These are phyloP conservation scores for Ophiognomonia clavigignenti-juglandacearum DNA, from an alignment of 2,329 filamentous ascomycete species.

Conservation along the genomic window DNA sequence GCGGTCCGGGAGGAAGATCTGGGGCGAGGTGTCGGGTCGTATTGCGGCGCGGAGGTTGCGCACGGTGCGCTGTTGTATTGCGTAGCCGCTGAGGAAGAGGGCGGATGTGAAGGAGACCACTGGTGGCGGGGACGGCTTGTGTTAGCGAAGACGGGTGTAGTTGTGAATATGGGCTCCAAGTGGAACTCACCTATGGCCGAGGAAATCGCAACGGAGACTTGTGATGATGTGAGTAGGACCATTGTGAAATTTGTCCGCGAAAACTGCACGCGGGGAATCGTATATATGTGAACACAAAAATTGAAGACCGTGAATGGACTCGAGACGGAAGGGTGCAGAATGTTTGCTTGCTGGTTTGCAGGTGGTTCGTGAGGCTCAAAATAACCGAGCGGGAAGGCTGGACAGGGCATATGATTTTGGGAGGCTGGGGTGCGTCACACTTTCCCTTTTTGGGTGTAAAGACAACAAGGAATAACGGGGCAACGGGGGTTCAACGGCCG, in stretches of 20 bases:
- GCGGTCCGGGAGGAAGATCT: conserved; percentile 46
- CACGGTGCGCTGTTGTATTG: conserved; percentile 81
- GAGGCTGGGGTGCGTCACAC: conserved; percentile 9
- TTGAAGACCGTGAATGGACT: conserved; percentile 19
- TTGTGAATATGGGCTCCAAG: too few species aligned
- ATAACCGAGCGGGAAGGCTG: neutral
- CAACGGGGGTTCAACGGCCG: conserved; percentile 1
- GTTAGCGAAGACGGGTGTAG: too few species aligned
- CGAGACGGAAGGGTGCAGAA: conserved; percentile 6
- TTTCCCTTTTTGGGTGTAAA: conserved; percentile 7
- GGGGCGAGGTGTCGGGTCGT: conserved; percentile 43
- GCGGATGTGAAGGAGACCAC: conserved; percentile 75
- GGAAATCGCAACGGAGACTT: conserved; percentile 65
- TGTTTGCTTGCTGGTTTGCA: neutral
- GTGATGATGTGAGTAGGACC: conserved; percentile 62
- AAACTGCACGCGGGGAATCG: too few species aligned
- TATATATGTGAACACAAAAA: conserved; percentile 19
- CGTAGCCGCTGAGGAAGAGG: conserved; percentile 84
- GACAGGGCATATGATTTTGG: too few species aligned
- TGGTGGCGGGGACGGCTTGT: too few species aligned
- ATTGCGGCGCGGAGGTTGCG: conserved; percentile 72
- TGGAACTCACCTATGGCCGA: conserved; percentile 57
- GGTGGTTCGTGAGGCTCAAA: neutral
- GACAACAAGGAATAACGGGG: conserved; percentile 2
- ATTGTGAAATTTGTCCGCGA: conserved; percentile 17